phyloP scores from a whole-genome alignment of 192 early-diverging fungal genomes.

The Lobosporangium transversale region DNA sequence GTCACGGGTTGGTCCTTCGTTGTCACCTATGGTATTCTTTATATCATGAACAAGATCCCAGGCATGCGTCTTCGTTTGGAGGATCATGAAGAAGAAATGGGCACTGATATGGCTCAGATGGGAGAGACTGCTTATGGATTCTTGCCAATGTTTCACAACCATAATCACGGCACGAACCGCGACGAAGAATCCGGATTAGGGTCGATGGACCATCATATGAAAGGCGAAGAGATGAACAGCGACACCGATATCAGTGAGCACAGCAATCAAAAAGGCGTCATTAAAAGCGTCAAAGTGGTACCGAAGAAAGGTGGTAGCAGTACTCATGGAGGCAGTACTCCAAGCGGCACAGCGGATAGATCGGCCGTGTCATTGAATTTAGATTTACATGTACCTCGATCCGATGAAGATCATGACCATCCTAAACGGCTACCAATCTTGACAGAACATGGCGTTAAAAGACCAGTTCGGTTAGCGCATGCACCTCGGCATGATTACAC shows the following conservation, averaged over 20 bases:
- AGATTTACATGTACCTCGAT: slow-evolving; percentile 29
- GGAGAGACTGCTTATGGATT: slow-evolving; percentile 78
- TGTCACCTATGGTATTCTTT: slow-evolving; percentile 77
- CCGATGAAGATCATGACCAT: slow-evolving; percentile 30
- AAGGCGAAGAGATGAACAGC: slow-evolving; percentile 5
- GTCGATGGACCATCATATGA: background rate
- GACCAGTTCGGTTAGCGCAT: background rate
- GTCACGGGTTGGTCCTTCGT: slow-evolving; percentile 82
- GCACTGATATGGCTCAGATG: slow-evolving; percentile 86
- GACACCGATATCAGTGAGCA: background rate
- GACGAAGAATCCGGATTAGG: slow-evolving; percentile 26
- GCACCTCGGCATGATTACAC: slow-evolving; percentile 5
- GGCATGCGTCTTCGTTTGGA: slow-evolving; percentile 79
- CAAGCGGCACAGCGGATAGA: slow-evolving; percentile 1
- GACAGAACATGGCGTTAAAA: slow-evolving; percentile 20
- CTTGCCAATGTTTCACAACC: slow-evolving; percentile 21
- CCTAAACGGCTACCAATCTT: slow-evolving; percentile 37
- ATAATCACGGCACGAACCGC: background rate
- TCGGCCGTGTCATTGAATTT: slow-evolving; percentile 36
- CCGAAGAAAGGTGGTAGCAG: background rate
- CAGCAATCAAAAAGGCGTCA: background rate
- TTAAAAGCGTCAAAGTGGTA: background rate
- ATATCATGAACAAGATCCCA: slow-evolving; percentile 77
- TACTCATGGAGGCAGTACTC: slow-evolving; percentile 9
- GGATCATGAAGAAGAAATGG: slow-evolving; percentile 76